Evolutionary conservation across 768 basidiomycete species (phyloP).

Genomic region (Candolleomyces efflorescens): DNA sequence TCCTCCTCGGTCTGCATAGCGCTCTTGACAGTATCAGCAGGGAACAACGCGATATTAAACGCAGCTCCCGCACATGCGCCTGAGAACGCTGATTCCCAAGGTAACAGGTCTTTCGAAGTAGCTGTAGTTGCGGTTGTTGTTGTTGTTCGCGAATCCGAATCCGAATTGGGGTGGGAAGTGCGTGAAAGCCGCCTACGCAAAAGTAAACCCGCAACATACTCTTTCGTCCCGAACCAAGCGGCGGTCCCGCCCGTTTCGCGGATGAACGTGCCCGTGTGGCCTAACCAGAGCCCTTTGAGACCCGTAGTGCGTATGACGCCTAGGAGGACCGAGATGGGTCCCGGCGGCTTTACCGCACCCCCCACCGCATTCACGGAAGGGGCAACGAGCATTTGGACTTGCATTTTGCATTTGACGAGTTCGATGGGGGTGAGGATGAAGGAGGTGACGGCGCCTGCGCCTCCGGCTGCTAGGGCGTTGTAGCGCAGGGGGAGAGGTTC

Average conservation of each 20-base stretch:
- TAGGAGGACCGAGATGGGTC: conserved; percentile 65
- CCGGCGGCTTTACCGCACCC: too few species aligned
- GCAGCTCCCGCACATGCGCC: conserved; percentile 78
- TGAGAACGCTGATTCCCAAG: conserved; percentile 75
- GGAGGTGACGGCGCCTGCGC: conserved; percentile 82
- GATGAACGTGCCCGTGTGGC: conserved; percentile 89
- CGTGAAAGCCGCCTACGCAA: conserved; percentile 49
- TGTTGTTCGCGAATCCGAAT: too few species aligned
- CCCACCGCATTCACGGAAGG: too few species aligned
- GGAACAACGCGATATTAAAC: conserved; percentile 82
- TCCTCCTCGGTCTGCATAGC: conserved; percentile 89
- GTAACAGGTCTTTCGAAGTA: conserved; percentile 43
- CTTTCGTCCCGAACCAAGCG: conserved; percentile 91
- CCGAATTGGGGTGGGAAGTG: too few species aligned
- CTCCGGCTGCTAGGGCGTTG: conserved; percentile 77
- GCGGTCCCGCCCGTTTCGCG: conserved; percentile 90
- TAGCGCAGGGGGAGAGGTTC: conserved; percentile 61
- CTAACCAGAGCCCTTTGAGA: conserved; percentile 89
- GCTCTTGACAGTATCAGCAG: conserved; percentile 87
- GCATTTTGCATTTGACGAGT: conserved; percentile 36
- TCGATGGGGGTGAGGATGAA: conserved; percentile 61
- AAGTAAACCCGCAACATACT: conserved; percentile 63
- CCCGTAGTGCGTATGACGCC: conserved; percentile 65
- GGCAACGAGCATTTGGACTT: conserved; percentile 20
- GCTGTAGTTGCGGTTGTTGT: too few species aligned